These are phyloP conservation scores for Lasiodiplodia sp. DNA, from an alignment of 2,329 filamentous ascomycete species.

Conservation along the genomic window DNA sequence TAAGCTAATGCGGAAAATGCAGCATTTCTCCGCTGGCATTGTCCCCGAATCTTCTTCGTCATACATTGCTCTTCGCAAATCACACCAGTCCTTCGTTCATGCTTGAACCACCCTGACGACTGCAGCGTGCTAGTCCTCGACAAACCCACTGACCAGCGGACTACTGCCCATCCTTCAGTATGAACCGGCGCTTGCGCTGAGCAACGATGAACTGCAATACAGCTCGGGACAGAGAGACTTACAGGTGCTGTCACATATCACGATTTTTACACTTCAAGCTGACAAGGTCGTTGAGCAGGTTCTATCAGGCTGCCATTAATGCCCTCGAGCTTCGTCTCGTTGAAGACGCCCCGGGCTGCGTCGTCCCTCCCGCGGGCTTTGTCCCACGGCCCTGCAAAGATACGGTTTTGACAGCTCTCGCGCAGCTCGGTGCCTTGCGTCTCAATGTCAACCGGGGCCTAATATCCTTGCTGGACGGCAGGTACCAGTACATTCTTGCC, in stretches of 20 bases:
- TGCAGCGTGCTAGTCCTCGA: neutral
- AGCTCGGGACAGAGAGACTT: conserved; percentile 20
- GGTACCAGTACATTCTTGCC: conserved; percentile 46
- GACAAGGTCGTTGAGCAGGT: neutral
- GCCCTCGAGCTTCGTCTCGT: conserved; percentile 25
- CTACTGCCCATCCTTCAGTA: neutral
- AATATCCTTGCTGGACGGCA: conserved; percentile 50
- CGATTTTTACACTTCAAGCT: neutral
- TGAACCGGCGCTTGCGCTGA: conserved; percentile 7
- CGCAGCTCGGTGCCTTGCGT: conserved; percentile 48
- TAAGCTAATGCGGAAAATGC: conserved; percentile 17
- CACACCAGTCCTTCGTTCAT: neutral
- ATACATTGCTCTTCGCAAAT: conserved; percentile 5
- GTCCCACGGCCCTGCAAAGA: conserved; percentile 39
- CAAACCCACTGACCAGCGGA: neutral
- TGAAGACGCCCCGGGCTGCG: conserved; percentile 3
- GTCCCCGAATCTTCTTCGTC: neutral
- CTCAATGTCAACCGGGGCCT: conserved; percentile 46
- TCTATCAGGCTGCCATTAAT: conserved; percentile 29
- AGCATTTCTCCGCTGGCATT: conserved; percentile 14
- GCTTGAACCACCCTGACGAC: neutral
- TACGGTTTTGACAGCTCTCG: conserved; percentile 46
- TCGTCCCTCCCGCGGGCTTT: conserved; percentile 5
- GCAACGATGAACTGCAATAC: conserved; percentile 25
- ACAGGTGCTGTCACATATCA: neutral